Evolutionary conservation across 1,284 basidiomycete species (phyloP).

Genomic region (Pterula multifida): DNA sequence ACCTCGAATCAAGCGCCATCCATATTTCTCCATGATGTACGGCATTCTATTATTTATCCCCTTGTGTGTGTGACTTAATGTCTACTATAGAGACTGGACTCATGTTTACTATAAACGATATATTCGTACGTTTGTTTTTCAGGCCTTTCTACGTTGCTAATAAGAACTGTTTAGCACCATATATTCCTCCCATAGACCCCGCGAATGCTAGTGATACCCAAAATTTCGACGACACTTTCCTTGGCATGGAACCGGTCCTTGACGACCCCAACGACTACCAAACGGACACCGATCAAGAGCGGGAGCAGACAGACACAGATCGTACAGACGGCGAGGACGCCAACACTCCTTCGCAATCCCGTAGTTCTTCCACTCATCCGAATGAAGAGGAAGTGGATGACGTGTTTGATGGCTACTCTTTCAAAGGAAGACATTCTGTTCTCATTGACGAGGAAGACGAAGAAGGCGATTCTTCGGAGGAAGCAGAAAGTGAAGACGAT

Average conservation of each 20-base stretch:
- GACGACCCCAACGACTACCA: constrained; percentile 58
- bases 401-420: constrained; percentile 82
- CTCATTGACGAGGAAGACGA: constrained; percentile 61
- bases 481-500: constrained; percentile 22
- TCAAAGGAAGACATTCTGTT: constrained; percentile 74
- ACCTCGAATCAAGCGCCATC: constrained; percentile 86
- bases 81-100: constrained; percentile 67
- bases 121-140: constrained; percentile 51
- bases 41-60: constrained; percentile 19
- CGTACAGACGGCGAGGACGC: constrained; percentile 60
- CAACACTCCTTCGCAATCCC: constrained; percentile 60
- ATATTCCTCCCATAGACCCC: constrained; percentile 90
- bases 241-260: constrained; percentile 85
- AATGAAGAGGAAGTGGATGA: constrained; percentile 43
- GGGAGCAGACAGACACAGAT: constrained; percentile 45
- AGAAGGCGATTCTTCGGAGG: constrained; percentile 31
- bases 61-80: constrained; percentile 9
- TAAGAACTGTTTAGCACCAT: constrained; percentile 56
- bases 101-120: constrained; percentile 92
- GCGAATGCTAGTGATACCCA: constrained; percentile 91
- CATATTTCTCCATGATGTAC: constrained; percentile 93
- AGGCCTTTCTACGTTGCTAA: constrained; percentile 4
- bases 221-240: constrained; percentile 95
- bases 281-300: constrained; percentile 16
- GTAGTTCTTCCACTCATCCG: constrained; percentile 40